Evolutionary conservation across 352 stramenopile genomes (phyloP), one percentile per base, ranked within the genome.

Genomic region (Lagenidium giganteum): DNA sequence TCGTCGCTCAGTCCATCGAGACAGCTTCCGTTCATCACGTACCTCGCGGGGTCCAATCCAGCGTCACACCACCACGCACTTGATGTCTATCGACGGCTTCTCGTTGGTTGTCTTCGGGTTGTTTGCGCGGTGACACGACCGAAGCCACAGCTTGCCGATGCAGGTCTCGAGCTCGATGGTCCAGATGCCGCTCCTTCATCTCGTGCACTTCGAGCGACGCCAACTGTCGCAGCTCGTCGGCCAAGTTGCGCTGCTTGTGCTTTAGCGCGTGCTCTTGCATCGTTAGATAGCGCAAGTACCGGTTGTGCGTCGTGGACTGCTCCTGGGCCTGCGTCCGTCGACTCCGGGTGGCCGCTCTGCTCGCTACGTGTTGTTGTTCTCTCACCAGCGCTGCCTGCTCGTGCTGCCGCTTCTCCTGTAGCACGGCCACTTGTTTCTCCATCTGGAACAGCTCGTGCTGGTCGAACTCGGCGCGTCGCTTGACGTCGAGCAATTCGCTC

Each of bases 201-300:
- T 73, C 63, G 3, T 54, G 54, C 13, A 64, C 57, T 24, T 73
- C 63, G 51, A 73, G 39, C 18, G 55, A 47, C 5, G 63, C 47
- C 12, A 73, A 23, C 31, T 73, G 63, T 2, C 51, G 57, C 5
- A 73, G 44, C 20, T 73, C 63, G 12, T 65, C 46, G 0, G 60
- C 63, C 33, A 73, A 38, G 18, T 58, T 52, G 7, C 57, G 36
- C 18, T 73, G 63, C 37, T 73, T 67, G n/a, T 31, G 54, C 33
- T 56, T 57, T 21, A 67, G 63, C 9, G 39, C 5, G 11, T 64
- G 43, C 28, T 64, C 43, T 39, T 57, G 56, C 0, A 54, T 22
- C 24, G 64, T 58, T 21, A 64, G 27, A 9, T 64, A 55, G 8
- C 40, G 47, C 1, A 62, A 22, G 6, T 48, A 47, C 1, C 55